Evolutionary conservation across 2,329 filamentous ascomycete genomes (phyloP).

Genomic region (Penicillium decumbens): DNA sequence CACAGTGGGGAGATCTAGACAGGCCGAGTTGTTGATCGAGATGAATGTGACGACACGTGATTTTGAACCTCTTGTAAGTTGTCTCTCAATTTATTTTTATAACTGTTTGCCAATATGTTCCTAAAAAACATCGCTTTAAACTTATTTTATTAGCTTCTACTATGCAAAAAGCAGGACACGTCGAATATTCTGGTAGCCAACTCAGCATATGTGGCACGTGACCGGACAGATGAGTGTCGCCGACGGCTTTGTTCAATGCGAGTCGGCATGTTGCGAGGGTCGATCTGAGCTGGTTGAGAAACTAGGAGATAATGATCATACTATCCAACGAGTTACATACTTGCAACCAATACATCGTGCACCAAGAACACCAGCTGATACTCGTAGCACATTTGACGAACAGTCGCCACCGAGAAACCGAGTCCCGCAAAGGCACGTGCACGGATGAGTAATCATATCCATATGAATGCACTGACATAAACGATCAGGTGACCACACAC

Average conservation of each 20-base stretch:
- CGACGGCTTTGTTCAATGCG: conserved; percentile 3
- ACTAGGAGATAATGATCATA: too few species aligned
- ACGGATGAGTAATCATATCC: neutral
- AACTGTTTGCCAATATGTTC: neutral
- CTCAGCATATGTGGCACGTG: conserved; percentile 2
- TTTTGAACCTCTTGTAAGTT: neutral
- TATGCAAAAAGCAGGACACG: neutral
- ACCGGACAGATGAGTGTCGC: conserved; percentile 10
- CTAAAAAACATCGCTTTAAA: neutral
- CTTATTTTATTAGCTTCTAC: neutral
- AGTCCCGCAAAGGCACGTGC: neutral
- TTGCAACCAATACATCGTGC: too few species aligned
- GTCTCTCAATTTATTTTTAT: neutral
- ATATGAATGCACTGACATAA: neutral
- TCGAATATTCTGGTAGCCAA: too few species aligned
- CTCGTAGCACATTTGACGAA: neutral
- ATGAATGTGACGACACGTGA: neutral
- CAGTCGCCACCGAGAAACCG: neutral
- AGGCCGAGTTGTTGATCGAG: neutral
- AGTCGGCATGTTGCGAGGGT: neutral
- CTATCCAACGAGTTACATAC: too few species aligned
- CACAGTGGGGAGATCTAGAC: neutral
- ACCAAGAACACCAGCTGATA: too few species aligned
- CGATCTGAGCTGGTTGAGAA: neutral
- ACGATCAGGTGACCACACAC: conserved; percentile 29